These are phyloP conservation scores for Geranium rotundifolium DNA, from an alignment of 345 rosid genomes.

Conservation along the genomic window DNA sequence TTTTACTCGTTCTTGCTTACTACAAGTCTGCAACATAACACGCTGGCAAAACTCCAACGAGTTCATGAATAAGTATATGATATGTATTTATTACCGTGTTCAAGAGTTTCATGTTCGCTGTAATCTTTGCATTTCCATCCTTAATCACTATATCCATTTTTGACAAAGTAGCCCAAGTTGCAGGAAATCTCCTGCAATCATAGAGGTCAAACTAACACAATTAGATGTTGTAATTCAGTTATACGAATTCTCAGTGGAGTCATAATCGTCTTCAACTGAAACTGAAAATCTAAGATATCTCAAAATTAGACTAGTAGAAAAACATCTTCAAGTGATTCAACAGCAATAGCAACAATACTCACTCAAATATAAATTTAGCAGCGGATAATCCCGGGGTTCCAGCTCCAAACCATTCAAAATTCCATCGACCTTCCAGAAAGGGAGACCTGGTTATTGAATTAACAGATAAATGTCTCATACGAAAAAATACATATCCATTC, in stretches of 20 bases:
- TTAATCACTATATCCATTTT: constrained; percentile 60
- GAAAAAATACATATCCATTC: neutral
- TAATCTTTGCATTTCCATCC: constrained; percentile 49
- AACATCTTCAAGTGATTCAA: neutral
- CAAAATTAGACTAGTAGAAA: neutral
- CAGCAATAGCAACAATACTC: constrained; percentile 11
- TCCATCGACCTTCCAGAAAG: constrained; percentile 85
- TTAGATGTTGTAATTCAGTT: constrained; percentile 1
- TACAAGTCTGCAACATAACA: neutral
- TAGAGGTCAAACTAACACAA: constrained; percentile 7
- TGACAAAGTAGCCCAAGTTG: constrained; percentile 57
- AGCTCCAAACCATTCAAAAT: constrained; percentile 85
- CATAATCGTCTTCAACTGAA: neutral
- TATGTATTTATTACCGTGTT: constrained; percentile 44
- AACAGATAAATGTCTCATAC: constrained; percentile 26
- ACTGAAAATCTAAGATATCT: neutral
- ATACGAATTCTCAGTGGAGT: neutral
- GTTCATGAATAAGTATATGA: neutral
- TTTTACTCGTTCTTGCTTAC: neutral
- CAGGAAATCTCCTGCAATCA: constrained; percentile 63
- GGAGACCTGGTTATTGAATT: constrained; percentile 78
- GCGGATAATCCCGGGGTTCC: constrained; percentile 67
- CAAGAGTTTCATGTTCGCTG: constrained; percentile 53
- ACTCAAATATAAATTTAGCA: constrained; percentile 64
- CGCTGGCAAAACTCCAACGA: neutral